Evolutionary conservation across 768 basidiomycete species (phyloP), one percentile per base, ranked within the genome.

Genomic region (Crucibulum laeve): DNA sequence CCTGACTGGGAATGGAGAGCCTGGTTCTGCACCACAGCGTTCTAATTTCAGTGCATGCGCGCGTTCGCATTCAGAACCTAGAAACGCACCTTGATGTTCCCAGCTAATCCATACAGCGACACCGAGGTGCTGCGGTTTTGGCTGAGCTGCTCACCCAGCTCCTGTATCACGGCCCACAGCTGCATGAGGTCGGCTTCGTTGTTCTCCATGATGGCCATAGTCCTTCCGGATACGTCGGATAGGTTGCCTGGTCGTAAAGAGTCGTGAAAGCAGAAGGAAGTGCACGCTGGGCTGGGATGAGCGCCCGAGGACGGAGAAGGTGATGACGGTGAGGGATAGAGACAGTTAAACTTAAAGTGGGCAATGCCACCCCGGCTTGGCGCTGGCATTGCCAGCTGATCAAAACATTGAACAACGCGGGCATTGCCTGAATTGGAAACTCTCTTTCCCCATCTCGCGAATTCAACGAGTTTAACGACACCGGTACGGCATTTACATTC

Each of bases 1-100:
- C 95, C 94, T 1, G 90, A 88, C 51, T 93, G 88, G 15, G 87
- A 79, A 62, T 97, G 91, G 4, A 90, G 70, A 4, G 94, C 89
- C 64, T 95, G 91, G 11, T 76, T 79, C 91, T 93, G 61, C 13
- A 5, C 24, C 36, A 28, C 42, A 30, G 28, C 28, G 28, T 30
- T 30, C 10, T 30, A 30, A 37, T n/a, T 37, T n/a, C 2, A 37
- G 10, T 10, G 17, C n/a, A 30, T 30, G 8, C 8, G 28, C 28
- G 8, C 28, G 28, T n/a, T n/a, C n/a, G 28, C 28, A 30, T 1
- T n/a, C 28, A 1, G n/a, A 8, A 10, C 10, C 10, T n/a, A 30
- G 28, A 30, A 11, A 42, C 70, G 22, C 35, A 90, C 92, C 77
- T 95, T 96, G 53, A 92, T 77, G 41, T 81, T 79, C 25, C 79